Percentiles rank a stretch among this genome's conserved stretches.
Evolutionary conservation across 306 rosid genomes (phyloP).

Genomic region (Rosa lucieae): DNA sequence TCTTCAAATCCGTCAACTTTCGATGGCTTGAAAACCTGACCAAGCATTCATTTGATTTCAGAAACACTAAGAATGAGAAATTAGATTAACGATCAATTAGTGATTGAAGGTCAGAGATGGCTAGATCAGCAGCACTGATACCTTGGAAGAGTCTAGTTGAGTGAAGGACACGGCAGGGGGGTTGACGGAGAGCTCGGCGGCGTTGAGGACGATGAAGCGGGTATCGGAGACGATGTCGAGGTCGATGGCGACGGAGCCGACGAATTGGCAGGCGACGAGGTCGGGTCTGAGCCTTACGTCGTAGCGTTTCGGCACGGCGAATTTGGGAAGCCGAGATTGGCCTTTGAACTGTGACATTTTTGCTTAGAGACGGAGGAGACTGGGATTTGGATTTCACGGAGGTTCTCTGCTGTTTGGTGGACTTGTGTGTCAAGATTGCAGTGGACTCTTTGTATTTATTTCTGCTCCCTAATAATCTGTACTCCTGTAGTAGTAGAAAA

Average conservation of each 20-base stretch:
- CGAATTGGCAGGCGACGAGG: slow-evolving; percentile 62
- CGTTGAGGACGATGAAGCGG: slow-evolving; percentile 75
- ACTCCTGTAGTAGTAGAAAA: too few relatives aligned
- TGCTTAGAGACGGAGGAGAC: too few relatives aligned
- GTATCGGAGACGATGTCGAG: slow-evolving; percentile 62
- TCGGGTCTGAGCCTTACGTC: slow-evolving; percentile 67
- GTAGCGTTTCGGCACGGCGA: slow-evolving; percentile 82
- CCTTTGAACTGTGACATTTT: slow-evolving; percentile 80
- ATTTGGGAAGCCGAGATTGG: slow-evolving; percentile 83
- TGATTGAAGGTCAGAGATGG: not conserved
- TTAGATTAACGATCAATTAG: too few relatives aligned
- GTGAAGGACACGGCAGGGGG: slow-evolving; percentile 45
- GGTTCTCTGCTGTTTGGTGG: too few relatives aligned
- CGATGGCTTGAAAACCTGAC: slow-evolving; percentile 71
- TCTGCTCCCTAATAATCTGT: too few relatives aligned
- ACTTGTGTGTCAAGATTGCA: too few relatives aligned
- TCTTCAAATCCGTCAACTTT: slow-evolving; percentile 50
- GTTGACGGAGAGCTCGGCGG: slow-evolving; percentile 54
- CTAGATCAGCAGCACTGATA: slow-evolving; percentile 17
- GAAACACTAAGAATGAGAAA: too few relatives aligned
- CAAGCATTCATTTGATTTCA: not conserved
- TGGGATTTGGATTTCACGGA: too few relatives aligned
- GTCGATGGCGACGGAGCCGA: slow-evolving; percentile 62
- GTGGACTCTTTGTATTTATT: too few relatives aligned
- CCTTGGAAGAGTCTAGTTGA: slow-evolving; percentile 47